Evolutionary conservation across 148 eudicot genomes (phyloP), one percentile per base, ranked within the genome.

Genomic region (Simmondsia chinensis): DNA sequence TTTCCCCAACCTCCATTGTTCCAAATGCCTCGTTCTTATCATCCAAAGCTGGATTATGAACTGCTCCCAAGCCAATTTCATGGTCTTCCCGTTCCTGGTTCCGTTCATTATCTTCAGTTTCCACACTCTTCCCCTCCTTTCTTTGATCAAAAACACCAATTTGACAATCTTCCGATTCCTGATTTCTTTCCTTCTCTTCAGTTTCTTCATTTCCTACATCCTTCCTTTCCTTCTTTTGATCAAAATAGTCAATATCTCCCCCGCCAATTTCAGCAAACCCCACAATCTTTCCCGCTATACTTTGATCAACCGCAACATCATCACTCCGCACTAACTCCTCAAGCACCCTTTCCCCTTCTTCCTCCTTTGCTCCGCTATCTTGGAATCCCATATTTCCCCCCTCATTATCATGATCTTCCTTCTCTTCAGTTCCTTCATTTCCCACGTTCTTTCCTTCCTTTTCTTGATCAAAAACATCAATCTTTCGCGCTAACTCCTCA

Each of bases 161-260:
- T 21, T 30, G 44, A 4, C 11, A 22, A 22, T 12, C 10, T 25
- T 59, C 51, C 30, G 56, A 23, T 32, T 25, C 21, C 46, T 23
- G 14, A 24, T 20, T 32, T 18, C 15, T 43, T 34, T 33, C 39
- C 17, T 32, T 42, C 14, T 39, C 48, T 9, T 27, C 21, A 25
- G 45, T 46, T 19, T 15, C 37, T 44, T 23, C 45, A 43, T 36
- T 31, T 24, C 41, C 64, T 42, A 20, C 38, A 9, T 5, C 39
- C 16, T 36, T 36, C 20, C 18, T 25, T 23, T 2, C 31, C 17
- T 27, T 26, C 44, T 33, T 11, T 25, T 43, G 19, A 24, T 5
- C 2, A 24, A 1, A 28, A 22, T 22, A 28, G 14, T 6, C 48
- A 6, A 5, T 2, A 21, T 41, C 27, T 20, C 22, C 12, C 1